These are phyloP conservation scores for Aspergillus sp. DNA, from an alignment of 2,329 filamentous ascomycete genomes.

Conservation along the genomic window DNA sequence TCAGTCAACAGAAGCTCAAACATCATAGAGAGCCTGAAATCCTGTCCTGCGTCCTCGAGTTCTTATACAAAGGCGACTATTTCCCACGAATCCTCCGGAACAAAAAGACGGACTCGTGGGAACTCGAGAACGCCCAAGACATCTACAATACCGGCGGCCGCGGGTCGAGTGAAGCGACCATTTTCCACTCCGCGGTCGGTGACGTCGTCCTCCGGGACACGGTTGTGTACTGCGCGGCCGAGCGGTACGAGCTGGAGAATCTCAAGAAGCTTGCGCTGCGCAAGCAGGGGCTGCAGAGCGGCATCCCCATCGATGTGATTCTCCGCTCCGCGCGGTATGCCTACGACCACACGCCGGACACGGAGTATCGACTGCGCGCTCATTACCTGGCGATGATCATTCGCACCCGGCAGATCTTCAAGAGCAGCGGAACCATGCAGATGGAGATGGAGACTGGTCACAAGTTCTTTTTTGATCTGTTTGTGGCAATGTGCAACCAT, in stretches of 20 bases:
- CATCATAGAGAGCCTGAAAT: constrained; percentile 75
- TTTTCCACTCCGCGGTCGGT: constrained; percentile 71
- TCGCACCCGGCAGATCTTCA: constrained; percentile 94
- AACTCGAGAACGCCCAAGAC: constrained; percentile 71
- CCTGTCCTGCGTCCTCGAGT: constrained; percentile 91
- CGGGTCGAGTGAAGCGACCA: constrained; percentile 68
- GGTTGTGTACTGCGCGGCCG: constrained; percentile 88
- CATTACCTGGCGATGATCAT: constrained; percentile 98
- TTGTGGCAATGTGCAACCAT: constrained; percentile 97
- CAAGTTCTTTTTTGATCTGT: constrained; percentile 97
- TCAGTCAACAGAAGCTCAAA: not conserved
- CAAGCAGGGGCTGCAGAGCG: constrained; percentile 91
- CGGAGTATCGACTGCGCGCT: constrained; percentile 87
- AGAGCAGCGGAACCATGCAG: constrained; percentile 98
- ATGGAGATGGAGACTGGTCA: constrained; percentile 94
- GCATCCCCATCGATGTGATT: constrained; percentile 88
- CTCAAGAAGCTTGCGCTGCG: constrained; percentile 87
- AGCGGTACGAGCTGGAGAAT: constrained; percentile 86
- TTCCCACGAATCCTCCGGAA: constrained; percentile 84
- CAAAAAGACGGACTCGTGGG: constrained; percentile 82
- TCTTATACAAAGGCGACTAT: constrained; percentile 96
- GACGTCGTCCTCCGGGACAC: constrained; percentile 86
- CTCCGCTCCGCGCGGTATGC: constrained; percentile 90
- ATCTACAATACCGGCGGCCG: constrained; percentile 56
- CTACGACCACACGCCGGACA: constrained; percentile 91